These are phyloP conservation scores for Mercurialis annua DNA, from an alignment of 345 rosid genomes.

Conservation along the genomic window DNA sequence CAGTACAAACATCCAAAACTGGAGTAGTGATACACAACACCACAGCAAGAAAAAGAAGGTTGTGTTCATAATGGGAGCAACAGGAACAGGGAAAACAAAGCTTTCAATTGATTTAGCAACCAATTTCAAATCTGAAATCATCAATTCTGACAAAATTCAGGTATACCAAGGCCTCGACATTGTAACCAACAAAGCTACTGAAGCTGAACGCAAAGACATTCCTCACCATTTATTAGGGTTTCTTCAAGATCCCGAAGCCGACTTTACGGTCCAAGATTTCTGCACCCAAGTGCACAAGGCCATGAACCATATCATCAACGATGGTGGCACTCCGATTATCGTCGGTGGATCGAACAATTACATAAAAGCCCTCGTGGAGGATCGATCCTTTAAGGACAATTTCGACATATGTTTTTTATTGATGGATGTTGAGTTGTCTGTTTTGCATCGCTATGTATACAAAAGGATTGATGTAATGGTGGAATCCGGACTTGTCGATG, in stretches of 20 bases:
- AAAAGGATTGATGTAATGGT: slow-evolving; percentile 36
- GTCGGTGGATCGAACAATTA: slow-evolving; percentile 37
- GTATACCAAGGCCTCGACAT: slow-evolving; percentile 34
- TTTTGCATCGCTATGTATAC: slow-evolving; percentile 21
- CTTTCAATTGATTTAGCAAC: slow-evolving; percentile 36
- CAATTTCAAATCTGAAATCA: slow-evolving; percentile 26
- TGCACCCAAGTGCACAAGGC: slow-evolving; percentile 7
- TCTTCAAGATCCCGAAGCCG: slow-evolving; percentile 17
- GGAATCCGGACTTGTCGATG: slow-evolving; percentile 27
- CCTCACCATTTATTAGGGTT: slow-evolving; percentile 39
- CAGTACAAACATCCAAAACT: neutral
- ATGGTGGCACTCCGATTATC: slow-evolving; percentile 26
- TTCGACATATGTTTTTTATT: slow-evolving; percentile 29
- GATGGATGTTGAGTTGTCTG: slow-evolving; percentile 30
- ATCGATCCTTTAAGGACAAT: slow-evolving; percentile 6
- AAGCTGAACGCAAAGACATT: slow-evolving; percentile 31
- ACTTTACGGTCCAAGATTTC: slow-evolving; percentile 29
- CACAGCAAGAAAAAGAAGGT: slow-evolving; percentile 20
- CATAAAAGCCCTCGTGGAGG: slow-evolving; percentile 27
- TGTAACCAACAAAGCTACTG: slow-evolving; percentile 32
- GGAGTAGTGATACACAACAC: neutral
- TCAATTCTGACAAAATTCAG: slow-evolving; percentile 40
- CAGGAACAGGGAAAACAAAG: slow-evolving; percentile 38
- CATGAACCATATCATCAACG: slow-evolving; percentile 14
- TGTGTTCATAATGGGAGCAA: slow-evolving; percentile 29